phyloP scores from a whole-genome alignment of 345 rosid species.

The Cardamine resedifolia region DNA sequence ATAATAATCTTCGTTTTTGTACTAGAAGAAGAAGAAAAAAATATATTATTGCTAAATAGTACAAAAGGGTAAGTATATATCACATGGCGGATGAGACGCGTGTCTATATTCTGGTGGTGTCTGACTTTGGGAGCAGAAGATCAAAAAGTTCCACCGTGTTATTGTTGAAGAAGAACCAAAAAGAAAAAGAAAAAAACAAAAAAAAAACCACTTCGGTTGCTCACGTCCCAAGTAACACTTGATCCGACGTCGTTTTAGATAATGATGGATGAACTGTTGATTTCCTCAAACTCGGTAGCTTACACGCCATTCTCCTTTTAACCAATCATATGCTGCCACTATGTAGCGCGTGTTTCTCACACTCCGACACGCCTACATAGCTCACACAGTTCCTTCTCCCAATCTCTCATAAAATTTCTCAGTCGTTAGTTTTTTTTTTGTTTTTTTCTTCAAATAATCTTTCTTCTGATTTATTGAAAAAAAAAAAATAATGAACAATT shows the following conservation, averaged over 20 bases:
- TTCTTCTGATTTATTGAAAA: too few species aligned
- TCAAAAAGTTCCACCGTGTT: constrained; percentile 17
- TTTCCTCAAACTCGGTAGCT: constrained; percentile 28
- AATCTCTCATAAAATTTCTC: background rate
- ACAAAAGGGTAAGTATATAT: background rate
- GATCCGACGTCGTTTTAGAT: constrained; percentile 25
- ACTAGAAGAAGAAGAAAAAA: background rate
- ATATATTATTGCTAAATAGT: too few species aligned
- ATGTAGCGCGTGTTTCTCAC: constrained; percentile 10
- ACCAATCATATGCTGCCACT: background rate
- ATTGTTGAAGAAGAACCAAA: constrained; percentile 7
- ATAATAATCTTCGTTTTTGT: background rate
- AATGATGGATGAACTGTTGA: constrained; percentile 19
- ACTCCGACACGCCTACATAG: background rate
- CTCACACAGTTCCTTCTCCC: background rate
- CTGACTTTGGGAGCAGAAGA: constrained; percentile 8
- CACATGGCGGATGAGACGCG: constrained; percentile 16
- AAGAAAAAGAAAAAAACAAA: too few species aligned
- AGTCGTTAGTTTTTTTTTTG: background rate
- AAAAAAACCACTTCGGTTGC: background rate
- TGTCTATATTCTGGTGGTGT: constrained; percentile 14
- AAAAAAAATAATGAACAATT: too few species aligned
- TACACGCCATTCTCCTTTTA: constrained; percentile 25
- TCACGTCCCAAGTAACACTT: constrained; percentile 34
- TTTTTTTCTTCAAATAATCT: background rate